phyloP scores from a whole-genome alignment of 108 stramenopile species.

The Mayamaea pseudoterrestris region DNA sequence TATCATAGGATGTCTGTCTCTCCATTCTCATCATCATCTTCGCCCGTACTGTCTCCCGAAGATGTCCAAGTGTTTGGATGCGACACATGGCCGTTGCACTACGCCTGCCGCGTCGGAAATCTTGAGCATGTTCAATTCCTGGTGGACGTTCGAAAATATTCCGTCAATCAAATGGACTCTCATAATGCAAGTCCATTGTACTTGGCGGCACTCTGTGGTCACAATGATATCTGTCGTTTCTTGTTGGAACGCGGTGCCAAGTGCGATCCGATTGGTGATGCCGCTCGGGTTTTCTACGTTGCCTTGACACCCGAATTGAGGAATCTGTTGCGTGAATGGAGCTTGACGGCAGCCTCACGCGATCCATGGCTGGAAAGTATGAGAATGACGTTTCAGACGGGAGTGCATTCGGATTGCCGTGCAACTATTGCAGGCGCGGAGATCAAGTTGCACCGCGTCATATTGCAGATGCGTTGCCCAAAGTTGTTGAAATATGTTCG shows the following conservation, averaged over 20 bases:
- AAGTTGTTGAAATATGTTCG: not conserved
- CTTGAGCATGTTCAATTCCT: conserved; percentile 7
- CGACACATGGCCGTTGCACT: conserved; percentile 8
- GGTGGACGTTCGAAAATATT: not conserved
- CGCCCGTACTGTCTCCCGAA: too few species aligned
- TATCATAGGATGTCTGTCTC: too few species aligned
- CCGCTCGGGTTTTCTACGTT: conserved; percentile 10
- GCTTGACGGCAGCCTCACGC: conserved; percentile 3
- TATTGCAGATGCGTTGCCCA: conserved; percentile 2
- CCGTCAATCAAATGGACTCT: not conserved
- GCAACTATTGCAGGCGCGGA: too few species aligned
- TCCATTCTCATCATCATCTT: too few species aligned
- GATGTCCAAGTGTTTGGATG: too few species aligned
- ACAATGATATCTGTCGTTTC: conserved; percentile 7
- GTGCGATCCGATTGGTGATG: conserved; percentile 5
- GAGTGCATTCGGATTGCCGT: conserved; percentile 1
- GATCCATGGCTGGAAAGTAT: conserved; percentile 5
- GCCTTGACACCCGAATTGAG: conserved; percentile 9
- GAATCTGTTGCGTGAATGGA: conserved; percentile 6
- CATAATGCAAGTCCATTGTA: conserved; percentile 8
- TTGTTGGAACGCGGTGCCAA: conserved; percentile 8
- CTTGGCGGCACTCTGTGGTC: conserved; percentile 4
- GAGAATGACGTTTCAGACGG: not conserved
- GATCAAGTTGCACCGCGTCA: too few species aligned
- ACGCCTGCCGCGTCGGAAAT: conserved; percentile 7